These are phyloP conservation scores for Neopestalotiopsis rosae DNA, from an alignment of 2,329 filamentous ascomycete genomes.

Conservation along the genomic window DNA sequence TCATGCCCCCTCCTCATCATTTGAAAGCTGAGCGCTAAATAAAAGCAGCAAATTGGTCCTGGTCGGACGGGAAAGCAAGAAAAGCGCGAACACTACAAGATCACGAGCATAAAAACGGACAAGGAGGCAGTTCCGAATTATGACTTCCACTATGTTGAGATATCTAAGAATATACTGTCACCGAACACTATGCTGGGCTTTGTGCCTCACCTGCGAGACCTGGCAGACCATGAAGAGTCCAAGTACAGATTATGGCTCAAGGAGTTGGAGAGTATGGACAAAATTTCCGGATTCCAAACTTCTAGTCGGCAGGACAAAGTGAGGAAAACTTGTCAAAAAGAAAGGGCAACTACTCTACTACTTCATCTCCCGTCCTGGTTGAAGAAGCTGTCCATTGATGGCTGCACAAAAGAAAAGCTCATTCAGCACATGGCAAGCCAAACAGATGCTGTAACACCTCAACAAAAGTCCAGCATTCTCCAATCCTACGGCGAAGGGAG, in stretches of 20 bases:
- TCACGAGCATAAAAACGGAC: slow-evolving; percentile 54
- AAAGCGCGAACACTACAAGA: slow-evolving; percentile 46
- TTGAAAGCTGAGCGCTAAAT: slow-evolving; percentile 16
- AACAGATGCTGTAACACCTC: slow-evolving; percentile 54
- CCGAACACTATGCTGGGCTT: slow-evolving; percentile 66
- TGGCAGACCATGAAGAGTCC: slow-evolving; percentile 60
- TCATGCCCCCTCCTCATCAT: neutral
- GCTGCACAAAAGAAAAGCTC: slow-evolving; percentile 57
- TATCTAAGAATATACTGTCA: slow-evolving; percentile 63
- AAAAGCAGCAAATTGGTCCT: slow-evolving; percentile 45
- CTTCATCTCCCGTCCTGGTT: slow-evolving; percentile 62
- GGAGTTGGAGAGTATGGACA: slow-evolving; percentile 62
- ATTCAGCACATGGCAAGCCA: slow-evolving; percentile 59
- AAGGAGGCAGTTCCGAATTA: slow-evolving; percentile 61
- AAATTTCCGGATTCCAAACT: slow-evolving; percentile 61
- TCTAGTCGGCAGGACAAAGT: slow-evolving; percentile 58
- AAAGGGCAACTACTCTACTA: slow-evolving; percentile 56
- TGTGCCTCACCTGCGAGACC: slow-evolving; percentile 63
- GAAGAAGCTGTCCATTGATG: slow-evolving; percentile 52
- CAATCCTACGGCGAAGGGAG: slow-evolving; percentile 51
- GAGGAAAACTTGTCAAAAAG: slow-evolving; percentile 53
- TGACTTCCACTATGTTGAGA: slow-evolving; percentile 64
- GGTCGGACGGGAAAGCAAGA: slow-evolving; percentile 47
- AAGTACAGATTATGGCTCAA: slow-evolving; percentile 62
- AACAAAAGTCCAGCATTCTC: slow-evolving; percentile 58